A percentile compares a stretch with the other conserved stretches of the same genome.
These are phyloP conservation scores for Sarcocystis neurona DNA, from an alignment of 169 alveolate species.

Conservation along the genomic window DNA sequence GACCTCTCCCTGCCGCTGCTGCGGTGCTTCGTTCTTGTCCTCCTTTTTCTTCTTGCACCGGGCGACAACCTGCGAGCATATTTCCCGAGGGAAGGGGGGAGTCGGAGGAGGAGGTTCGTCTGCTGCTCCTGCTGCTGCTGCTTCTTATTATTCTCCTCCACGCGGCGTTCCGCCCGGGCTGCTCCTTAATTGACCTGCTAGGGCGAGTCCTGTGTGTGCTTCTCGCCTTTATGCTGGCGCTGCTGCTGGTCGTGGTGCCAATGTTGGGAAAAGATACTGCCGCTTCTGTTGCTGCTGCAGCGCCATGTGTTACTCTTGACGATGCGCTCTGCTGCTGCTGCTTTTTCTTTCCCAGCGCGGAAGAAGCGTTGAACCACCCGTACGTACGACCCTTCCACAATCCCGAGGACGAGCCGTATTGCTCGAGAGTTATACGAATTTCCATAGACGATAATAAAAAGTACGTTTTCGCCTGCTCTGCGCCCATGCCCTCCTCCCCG, in stretches of 20 bases:
- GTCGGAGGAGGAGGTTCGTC: no score
- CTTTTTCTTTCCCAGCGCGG: conserved; percentile 75
- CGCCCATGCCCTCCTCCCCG: no score
- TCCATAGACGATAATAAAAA: conserved; percentile 74
- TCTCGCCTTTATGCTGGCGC: neutral
- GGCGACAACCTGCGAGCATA: no score
- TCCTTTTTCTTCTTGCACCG: no score
- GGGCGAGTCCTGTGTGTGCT: neutral
- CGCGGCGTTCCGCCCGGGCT: no score
- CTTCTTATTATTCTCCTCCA: no score
- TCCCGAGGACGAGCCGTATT: conserved; percentile 90
- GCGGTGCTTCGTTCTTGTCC: no score
- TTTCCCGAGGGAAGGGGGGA: no score
- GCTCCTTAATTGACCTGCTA: no score
- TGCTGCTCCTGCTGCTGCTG: no score
- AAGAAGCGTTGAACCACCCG: conserved; percentile 88
- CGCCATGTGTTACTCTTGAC: neutral
- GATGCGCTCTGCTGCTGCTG: neutral
- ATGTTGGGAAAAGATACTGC: neutral
- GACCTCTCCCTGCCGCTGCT: no score
- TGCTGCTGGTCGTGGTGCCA: neutral
- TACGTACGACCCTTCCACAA: conserved; percentile 89
- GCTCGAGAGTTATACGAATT: conserved; percentile 67
- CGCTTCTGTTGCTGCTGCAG: neutral
- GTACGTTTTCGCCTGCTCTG: no score